phyloP scores from a whole-genome alignment of 139 green algal genomes.

The Gonium pectorale region DNA sequence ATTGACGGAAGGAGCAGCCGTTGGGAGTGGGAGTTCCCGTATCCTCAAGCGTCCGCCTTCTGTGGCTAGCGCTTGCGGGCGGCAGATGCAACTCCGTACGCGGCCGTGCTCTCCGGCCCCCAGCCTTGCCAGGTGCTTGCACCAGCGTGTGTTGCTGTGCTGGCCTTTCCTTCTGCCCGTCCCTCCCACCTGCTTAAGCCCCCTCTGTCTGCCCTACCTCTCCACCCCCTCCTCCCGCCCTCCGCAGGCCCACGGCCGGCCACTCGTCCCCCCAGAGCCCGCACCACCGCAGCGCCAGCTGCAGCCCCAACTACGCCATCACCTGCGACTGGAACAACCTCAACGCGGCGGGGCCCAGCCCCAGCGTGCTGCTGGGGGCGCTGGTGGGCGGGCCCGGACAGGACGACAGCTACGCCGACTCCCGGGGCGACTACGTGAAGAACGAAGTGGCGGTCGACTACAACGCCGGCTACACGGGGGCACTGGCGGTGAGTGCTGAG shows the following conservation, averaged over 20 bases:
- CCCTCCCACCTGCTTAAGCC: too few relatives aligned
- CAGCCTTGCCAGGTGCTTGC: too few relatives aligned
- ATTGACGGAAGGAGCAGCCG: too few relatives aligned
- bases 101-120: too few relatives aligned
- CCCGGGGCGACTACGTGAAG: conserved; percentile 32
- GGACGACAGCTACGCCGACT: conserved; percentile 44
- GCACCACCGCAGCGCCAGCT: conserved; percentile 32
- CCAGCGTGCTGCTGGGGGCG: conserved; percentile 14
- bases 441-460: conserved; percentile 59
- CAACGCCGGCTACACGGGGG: conserved; percentile 60
- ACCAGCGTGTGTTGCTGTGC: too few relatives aligned
- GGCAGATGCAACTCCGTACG: too few relatives aligned
- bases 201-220: too few relatives aligned
- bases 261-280: not conserved
- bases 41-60: too few relatives aligned
- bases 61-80: too few relatives aligned
- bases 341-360: not conserved
- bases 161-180: too few relatives aligned
- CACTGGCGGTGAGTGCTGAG: conserved; percentile 13
- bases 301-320: not conserved
- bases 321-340: conserved; percentile 12
- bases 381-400: conserved; percentile 68
- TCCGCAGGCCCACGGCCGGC: not conserved
- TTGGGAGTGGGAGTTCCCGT: too few relatives aligned
- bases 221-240: not conserved